A percentile compares a stretch with the other conserved stretches of the same genome.
These are phyloP conservation scores for Cercospora berteroae DNA, from an alignment of 2,329 filamentous ascomycete genomes.

Conservation along the genomic window DNA sequence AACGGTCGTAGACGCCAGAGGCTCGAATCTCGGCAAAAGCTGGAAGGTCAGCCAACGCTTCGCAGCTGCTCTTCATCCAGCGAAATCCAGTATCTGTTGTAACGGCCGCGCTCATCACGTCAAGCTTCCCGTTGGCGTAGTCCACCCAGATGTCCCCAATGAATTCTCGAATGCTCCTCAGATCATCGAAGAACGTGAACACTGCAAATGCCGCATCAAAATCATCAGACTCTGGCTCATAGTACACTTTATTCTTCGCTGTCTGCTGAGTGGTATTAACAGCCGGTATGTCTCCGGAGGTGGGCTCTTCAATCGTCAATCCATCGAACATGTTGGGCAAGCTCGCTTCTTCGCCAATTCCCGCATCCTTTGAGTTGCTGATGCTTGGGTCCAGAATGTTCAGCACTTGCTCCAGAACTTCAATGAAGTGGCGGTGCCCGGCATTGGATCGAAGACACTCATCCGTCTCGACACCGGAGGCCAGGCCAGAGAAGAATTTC, in stretches of 20 bases:
- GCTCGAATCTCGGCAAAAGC: not conserved
- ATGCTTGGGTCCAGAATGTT: not conserved
- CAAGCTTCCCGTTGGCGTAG: not conserved
- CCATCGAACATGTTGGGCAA: not conserved
- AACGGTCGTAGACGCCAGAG: not conserved
- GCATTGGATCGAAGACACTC: not conserved
- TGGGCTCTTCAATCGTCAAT: not conserved
- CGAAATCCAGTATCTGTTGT: not conserved
- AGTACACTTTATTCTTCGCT: not conserved
- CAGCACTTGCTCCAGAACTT: not conserved
- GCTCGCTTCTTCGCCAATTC: not conserved
- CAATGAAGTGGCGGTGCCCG: not conserved
- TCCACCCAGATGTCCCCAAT: not conserved
- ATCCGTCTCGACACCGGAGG: not conserved
- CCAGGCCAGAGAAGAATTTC: not conserved
- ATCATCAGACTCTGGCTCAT: not conserved
- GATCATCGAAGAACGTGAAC: not conserved
- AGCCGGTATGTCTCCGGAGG: too few relatives aligned
- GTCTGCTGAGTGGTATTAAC: too few relatives aligned
- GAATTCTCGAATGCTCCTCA: not conserved
- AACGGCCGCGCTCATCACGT: not conserved
- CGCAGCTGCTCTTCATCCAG: not conserved
- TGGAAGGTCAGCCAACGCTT: not conserved
- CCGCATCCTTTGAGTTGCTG: not conserved
- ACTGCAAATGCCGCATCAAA: not conserved